These are phyloP conservation scores for Omphalea diandra DNA, from an alignment of 441 rosid species.

Conservation along the genomic window DNA sequence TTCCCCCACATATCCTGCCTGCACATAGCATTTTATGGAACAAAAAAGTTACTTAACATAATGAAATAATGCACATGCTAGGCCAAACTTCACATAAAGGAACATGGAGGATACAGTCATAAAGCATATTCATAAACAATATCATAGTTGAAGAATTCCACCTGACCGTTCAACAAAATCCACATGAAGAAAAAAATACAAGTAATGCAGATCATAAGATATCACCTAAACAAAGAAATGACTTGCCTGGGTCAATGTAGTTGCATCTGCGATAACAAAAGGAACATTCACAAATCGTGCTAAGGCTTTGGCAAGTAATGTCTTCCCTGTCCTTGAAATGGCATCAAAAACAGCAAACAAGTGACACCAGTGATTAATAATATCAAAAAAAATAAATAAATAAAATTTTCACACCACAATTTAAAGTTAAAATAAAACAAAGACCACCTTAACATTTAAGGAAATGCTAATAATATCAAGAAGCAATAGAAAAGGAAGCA, in stretches of 20 bases:
- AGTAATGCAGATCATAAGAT: not conserved
- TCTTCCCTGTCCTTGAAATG: slow-evolving; percentile 93
- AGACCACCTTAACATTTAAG: not conserved
- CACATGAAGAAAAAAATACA: not conserved
- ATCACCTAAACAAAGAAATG: slow-evolving; percentile 3
- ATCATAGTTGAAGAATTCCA: not conserved
- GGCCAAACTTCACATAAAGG: not conserved
- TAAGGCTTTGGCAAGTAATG: slow-evolving; percentile 94
- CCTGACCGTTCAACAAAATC: not conserved
- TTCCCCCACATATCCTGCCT: slow-evolving; percentile 99
- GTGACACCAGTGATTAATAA: slow-evolving; percentile 31
- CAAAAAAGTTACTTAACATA: not conserved
- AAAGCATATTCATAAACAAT: slow-evolving; percentile 4
- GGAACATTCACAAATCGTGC: slow-evolving; percentile 99
- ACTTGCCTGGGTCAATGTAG: slow-evolving; percentile 97
- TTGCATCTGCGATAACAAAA: slow-evolving; percentile 94
- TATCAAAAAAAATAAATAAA: not conserved
- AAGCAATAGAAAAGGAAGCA: not conserved
- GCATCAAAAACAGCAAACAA: slow-evolving; percentile 30
- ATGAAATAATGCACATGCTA: not conserved
- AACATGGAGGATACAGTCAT: not conserved
- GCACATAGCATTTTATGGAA: slow-evolving; percentile 32
- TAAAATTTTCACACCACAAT: not conserved
- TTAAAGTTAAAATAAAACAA: slow-evolving; percentile 3
- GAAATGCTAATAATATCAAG: not conserved